Conservation (phyloP, 2,329 filamentous ascomycete genomes). For the Pseudogymnoascus sp. region DNA sequence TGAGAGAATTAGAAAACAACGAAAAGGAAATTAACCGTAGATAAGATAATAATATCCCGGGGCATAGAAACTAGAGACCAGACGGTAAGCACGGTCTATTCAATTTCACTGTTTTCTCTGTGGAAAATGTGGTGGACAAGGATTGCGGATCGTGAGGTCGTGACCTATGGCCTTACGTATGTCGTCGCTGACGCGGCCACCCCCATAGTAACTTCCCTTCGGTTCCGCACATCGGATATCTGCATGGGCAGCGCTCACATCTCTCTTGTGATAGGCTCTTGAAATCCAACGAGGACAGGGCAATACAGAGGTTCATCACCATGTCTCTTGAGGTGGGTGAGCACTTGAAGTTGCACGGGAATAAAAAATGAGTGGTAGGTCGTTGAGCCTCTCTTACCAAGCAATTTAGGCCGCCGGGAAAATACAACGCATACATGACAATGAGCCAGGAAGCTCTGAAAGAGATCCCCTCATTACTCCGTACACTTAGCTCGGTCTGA, state of each 20-base stretch:
- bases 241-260: neutral
- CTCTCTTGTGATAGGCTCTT: neutral
- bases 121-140: neutral
- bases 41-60: neutral
- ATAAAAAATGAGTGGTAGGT: neutral
- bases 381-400: neutral
- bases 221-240: neutral
- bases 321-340: neutral
- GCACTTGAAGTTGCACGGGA: neutral
- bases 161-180: slow-evolving; percentile 1
- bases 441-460: neutral
- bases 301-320: neutral
- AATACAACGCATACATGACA: neutral
- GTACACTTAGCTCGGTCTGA: neutral
- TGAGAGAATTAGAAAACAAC: neutral
- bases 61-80: neutral
- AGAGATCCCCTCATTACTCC: neutral
- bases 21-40: neutral
- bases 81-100: neutral
- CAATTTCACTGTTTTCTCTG: neutral
- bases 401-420: neutral
- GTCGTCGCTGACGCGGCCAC: slow-evolving; percentile 6
- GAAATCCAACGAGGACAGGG: neutral
- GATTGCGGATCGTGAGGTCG: neutral
- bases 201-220: neutral